Conservation (phyloP, 148 eudicot genomes). For the Arctostaphylos glauca region DNA sequence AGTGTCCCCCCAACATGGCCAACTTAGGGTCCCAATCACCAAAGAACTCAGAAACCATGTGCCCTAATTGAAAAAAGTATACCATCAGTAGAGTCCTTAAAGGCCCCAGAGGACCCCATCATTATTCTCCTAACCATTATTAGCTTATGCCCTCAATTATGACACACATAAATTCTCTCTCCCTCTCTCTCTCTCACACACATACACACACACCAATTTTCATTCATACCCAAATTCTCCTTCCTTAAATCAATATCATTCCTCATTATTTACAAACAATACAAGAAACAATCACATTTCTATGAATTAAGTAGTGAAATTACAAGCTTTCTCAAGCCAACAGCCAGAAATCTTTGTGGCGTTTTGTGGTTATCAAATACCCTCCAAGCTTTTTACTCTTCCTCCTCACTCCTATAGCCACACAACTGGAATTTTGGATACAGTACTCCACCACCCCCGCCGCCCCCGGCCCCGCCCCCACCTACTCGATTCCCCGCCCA, state of each 20-base stretch:
- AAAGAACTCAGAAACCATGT: slow-evolving; percentile 12
- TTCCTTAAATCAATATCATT: background rate
- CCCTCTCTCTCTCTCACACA: background rate
- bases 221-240: background rate
- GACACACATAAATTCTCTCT: background rate
- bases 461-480: slow-evolving; percentile 22
- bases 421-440: slow-evolving; percentile 69
- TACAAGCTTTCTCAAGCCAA: slow-evolving; percentile 46
- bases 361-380: slow-evolving; percentile 79
- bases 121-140: background rate
- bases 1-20: slow-evolving; percentile 5
- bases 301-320: background rate
- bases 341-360: slow-evolving; percentile 89
- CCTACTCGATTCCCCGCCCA: slow-evolving; percentile 49
- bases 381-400: slow-evolving; percentile 76
- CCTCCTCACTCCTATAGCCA: slow-evolving; percentile 78
- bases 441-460: slow-evolving; percentile 79
- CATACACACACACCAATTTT: background rate
- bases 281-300: background rate
- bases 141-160: slow-evolving; percentile 8
- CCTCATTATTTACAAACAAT: slow-evolving; percentile 8
- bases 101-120: slow-evolving; percentile 4
- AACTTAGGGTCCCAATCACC: background rate
- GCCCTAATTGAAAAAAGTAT: slow-evolving; percentile 11
- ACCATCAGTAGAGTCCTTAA: slow-evolving; percentile 11